Evolutionary conservation across 2,329 filamentous ascomycete species (phyloP).

Genomic region (Penicillium brevicompactum): DNA sequence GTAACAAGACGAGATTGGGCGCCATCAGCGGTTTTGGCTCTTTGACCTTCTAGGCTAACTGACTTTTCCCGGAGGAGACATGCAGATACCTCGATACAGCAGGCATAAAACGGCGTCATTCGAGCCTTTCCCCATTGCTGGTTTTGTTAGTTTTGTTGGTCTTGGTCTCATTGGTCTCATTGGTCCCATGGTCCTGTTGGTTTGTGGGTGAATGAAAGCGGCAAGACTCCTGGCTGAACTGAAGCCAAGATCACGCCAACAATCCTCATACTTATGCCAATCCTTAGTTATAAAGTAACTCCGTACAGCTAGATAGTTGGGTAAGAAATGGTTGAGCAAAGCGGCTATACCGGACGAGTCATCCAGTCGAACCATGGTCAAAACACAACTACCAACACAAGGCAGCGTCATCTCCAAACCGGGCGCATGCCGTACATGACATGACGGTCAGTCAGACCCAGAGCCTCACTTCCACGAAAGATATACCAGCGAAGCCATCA

Average conservation of each 20-base stretch:
- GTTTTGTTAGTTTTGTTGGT: not conserved
- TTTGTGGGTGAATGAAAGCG: too few relatives aligned
- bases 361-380: too few relatives aligned
- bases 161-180: not conserved
- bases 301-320: too few relatives aligned
- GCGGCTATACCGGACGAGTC: too few relatives aligned
- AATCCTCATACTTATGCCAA: not conserved
- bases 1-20: not conserved
- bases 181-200: not conserved
- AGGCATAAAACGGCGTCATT: not conserved
- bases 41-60: not conserved
- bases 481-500: not conserved
- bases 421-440: too few relatives aligned
- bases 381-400: too few relatives aligned
- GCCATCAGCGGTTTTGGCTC: not conserved
- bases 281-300: too few relatives aligned
- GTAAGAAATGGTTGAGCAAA: too few relatives aligned
- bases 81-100: not conserved
- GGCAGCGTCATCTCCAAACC: too few relatives aligned
- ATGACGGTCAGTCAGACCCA: too few relatives aligned
- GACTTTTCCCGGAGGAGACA: not conserved
- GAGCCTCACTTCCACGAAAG: not conserved
- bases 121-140: not conserved
- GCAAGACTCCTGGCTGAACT: too few relatives aligned
- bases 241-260: too few relatives aligned